Base-by-base conservation (phyloP, 23 red algal species). In the Gracilaria caudata region DNA sequence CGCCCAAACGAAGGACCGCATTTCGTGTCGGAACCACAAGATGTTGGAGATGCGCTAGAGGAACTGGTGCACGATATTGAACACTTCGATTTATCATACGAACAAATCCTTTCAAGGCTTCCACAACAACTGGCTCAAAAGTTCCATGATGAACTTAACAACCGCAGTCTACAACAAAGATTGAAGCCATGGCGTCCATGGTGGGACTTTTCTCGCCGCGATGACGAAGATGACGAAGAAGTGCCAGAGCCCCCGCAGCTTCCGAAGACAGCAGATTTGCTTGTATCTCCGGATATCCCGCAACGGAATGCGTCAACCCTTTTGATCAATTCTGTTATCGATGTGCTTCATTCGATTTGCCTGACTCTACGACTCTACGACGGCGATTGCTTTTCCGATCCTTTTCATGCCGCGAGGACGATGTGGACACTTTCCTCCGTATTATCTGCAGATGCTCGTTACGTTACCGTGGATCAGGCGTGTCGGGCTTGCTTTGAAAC, bases 181-280 rank as follows among this genome's bases (percentile, higher is more conserved):
- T 19, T 86, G 7, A 43, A 55, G 64, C 65, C 66, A 10, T 86
- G 82, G 82, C 61, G 64, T 13, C 82, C 82, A n/a, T 86, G 82
- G 82, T 86, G 82, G 82, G 0, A 19, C 38, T 20, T 61, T 29
- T 61, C 57, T 4, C 9, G 23, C 3, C 6, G 4, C 26, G 16
- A 57, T 19, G 81, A 84, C 38, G 63, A 28, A 70, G 0, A 53
- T 7, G 35, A 71, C 24, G 64, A 34, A 19, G 47, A 73, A 10
- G 24, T n/a, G 29, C 16, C 45, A 26, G 82, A 49, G 25, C 64
- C 29, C 9, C 82, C 82, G 11, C 82, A 12, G 28, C 65, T 86
- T 44, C 82, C 82, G 6, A 56, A 57, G 20, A 16, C 32, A 57
- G 38, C 30, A 13, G 28, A 73, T 12, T 33, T 86, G 21, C 40